Percentiles rank a stretch among this genome's conserved stretches.
Evolutionary conservation across 2,329 filamentous ascomycete genomes (phyloP).

Genomic region (Trichoderma atroviride): DNA sequence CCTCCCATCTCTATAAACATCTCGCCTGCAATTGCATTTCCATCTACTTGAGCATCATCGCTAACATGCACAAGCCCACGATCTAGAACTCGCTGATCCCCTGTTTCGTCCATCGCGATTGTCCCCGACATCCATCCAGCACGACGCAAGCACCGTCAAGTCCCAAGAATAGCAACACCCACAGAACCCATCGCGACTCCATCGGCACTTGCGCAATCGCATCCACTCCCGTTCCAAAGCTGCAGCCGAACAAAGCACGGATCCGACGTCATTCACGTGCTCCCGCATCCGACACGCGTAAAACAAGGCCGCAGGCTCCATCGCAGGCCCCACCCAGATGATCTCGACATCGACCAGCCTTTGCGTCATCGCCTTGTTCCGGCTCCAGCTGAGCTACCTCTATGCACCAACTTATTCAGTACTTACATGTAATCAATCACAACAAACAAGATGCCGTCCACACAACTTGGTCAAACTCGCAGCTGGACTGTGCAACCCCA

Average conservation of each 20-base stretch:
- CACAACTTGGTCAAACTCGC: background rate
- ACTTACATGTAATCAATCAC: background rate
- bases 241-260: background rate
- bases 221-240: background rate
- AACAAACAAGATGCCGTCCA: background rate
- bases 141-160: background rate
- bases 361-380: constrained; percentile 16
- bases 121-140: background rate
- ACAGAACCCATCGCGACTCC: background rate
- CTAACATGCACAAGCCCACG: background rate
- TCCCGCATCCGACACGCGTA: background rate
- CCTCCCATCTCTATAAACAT: no score
- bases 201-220: background rate
- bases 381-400: background rate
- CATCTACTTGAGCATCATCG: background rate
- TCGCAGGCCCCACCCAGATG: background rate
- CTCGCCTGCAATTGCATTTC: no score
- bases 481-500: background rate
- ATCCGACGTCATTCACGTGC: constrained; percentile 22
- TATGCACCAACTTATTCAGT: background rate
- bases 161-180: background rate
- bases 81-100: background rate
- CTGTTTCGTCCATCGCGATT: background rate
- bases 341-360: constrained; percentile 12
- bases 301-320: background rate